Percentiles rank a stretch among this genome's conserved stretches.
Evolutionary conservation across 306 rosid genomes (phyloP).

Genomic region (Castanospermum australe): DNA sequence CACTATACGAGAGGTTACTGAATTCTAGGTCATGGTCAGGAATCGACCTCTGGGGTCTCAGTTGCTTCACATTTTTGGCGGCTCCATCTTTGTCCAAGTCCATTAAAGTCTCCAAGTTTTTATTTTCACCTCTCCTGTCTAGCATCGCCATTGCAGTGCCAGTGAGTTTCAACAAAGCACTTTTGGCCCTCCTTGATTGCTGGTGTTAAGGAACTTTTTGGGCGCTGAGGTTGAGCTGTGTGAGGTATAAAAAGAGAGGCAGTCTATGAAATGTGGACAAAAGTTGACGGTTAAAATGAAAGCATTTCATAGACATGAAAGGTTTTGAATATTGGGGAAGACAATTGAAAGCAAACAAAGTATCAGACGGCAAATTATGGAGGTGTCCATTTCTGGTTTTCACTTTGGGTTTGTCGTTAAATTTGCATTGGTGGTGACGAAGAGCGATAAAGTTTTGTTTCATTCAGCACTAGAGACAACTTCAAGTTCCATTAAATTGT

Average conservation of each 20-base stretch:
- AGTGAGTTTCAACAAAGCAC: constrained; percentile 29
- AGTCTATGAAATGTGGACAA: constrained; percentile 29
- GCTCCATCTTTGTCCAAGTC: constrained; percentile 46
- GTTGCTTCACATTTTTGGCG: constrained; percentile 21
- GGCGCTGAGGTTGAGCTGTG: constrained; percentile 26
- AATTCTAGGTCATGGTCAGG: constrained; percentile 74
- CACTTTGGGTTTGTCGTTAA: constrained; percentile 48
- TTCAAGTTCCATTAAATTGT: not conserved
- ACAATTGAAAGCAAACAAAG: constrained; percentile 12
- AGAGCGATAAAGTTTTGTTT: constrained; percentile 30
- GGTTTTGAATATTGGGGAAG: constrained; percentile 16
- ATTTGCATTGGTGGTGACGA: constrained; percentile 45
- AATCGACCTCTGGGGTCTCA: constrained; percentile 35
- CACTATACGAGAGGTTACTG: constrained; percentile 61
- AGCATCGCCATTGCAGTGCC: constrained; percentile 40
- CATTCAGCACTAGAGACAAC: constrained; percentile 22
- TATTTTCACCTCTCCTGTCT: constrained; percentile 36
- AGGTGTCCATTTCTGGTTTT: not conserved
- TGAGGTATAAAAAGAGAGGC: constrained; percentile 28
- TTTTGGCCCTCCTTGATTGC: constrained; percentile 29
- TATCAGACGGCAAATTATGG: constrained; percentile 47
- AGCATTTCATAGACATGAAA: constrained; percentile 2
- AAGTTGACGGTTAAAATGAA: constrained; percentile 36
- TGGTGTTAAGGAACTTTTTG: constrained; percentile 22
- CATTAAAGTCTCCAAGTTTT: constrained; percentile 63